Evolutionary conservation across 1,284 basidiomycete species (phyloP), one percentile per base, ranked within the genome.

Genomic region (Amanita bisporigera): DNA sequence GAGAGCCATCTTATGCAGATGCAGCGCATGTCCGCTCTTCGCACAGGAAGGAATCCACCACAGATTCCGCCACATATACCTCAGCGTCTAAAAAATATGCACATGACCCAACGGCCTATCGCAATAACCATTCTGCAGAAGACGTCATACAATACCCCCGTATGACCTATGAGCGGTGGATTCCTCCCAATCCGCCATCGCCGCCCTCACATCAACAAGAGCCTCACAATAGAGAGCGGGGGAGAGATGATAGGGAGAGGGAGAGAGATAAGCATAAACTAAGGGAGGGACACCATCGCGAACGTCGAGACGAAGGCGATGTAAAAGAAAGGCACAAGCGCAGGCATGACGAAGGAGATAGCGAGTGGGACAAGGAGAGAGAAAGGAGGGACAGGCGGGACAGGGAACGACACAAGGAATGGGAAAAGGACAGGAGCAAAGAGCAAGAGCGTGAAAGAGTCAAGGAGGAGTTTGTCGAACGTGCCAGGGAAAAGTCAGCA

Each of bases 371-470:
- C n/a, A 55, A 45, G 36, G 59, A 64, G 24, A 63, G 49, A 54
- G 61, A 61, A 31, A 63, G 61, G 29, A 36, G 40, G 21, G 55
- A 60, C 24, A 59, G 64, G 38, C 65, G 50, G 24, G 59, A 61
- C 26, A 66, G 29, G 40, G 65, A 66, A 43, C 60, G 65, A 19
- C 52, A 66, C 31, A 70, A 64, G 47, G 71, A 72, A 21, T 33
- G 63, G 10, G 68, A 72, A 63, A 70, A 29, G 33, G 59, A 66
- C 14, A 74, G 61, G 63, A 49, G 52, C 36, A 31, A 60, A 50
- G 43, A 72, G 38, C 50, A 54, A 49, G 60, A 66, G 29, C 58
- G 61, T 9, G 50, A 63, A 55, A 63, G 45, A n/a, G 21, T 29
- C n/a, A 66, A 47, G 55, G 60, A 62, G 31, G 40, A 47, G 14